Percentiles rank a stretch among this genome's conserved stretches.
phyloP scores from a whole-genome alignment of 352 stramenopile genomes.

The Hyaloperonospora arabidopsidis region DNA sequence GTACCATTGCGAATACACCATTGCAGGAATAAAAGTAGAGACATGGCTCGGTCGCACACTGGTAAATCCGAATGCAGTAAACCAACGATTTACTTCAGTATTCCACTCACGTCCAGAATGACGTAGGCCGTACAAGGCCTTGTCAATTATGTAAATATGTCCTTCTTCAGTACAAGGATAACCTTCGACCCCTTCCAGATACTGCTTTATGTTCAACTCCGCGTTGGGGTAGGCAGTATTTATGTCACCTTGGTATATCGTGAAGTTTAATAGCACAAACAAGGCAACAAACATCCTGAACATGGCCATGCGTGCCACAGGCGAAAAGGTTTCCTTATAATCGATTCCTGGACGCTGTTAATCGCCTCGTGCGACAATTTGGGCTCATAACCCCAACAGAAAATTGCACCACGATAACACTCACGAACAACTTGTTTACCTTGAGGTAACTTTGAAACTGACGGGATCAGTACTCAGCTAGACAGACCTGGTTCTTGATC shows the following conservation, averaged over 20 bases:
- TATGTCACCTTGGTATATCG: slow-evolving; percentile 9
- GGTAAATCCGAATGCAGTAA: slow-evolving; percentile 8
- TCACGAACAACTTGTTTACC: too few species aligned
- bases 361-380: not conserved
- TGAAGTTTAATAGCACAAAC: slow-evolving; percentile 1
- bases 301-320: slow-evolving; percentile 6
- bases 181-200: slow-evolving; percentile 9
- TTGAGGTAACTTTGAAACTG: too few species aligned
- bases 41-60: slow-evolving; percentile 13
- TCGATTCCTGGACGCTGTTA: slow-evolving; percentile 13
- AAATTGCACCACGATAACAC: too few species aligned
- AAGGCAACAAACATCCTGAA: slow-evolving; percentile 8
- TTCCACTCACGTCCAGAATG: slow-evolving; percentile 21
- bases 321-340: slow-evolving; percentile 7
- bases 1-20: slow-evolving; percentile 12
- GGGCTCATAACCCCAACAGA: slow-evolving; percentile 3
- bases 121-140: slow-evolving; percentile 17
- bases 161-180: slow-evolving; percentile 13
- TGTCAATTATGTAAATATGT: slow-evolving; percentile 13
- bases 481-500: too few species aligned
- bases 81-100: slow-evolving; percentile 14
- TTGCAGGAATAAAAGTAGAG: slow-evolving; percentile 10
- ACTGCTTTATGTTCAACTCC: slow-evolving; percentile 8
- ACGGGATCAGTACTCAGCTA: too few species aligned
- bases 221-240: slow-evolving; percentile 15